Evolutionary conservation across 805 yeast genomes (phyloP), one percentile per base, ranked within the genome.

Genomic region (Blastobotrys robertii): DNA sequence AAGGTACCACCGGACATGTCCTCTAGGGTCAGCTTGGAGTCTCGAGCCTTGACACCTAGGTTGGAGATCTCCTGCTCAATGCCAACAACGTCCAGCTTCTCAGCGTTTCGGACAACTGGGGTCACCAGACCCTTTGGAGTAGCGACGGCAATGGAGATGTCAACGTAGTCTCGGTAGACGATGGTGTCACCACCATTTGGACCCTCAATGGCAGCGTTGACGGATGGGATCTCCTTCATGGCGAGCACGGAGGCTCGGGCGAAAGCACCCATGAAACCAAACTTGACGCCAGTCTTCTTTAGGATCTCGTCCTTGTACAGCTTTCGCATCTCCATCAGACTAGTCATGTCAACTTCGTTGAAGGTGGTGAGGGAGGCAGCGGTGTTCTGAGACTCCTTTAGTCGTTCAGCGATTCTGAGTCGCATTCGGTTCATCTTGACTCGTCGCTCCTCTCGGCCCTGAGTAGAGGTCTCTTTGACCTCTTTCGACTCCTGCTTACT

Each of bases 401-500:
- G 82, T 71, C 98, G 85, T 74, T 90, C 97, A 48, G 98, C 95
- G 54, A 92, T 92, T 76, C 98, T 85, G 70, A 85, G 69, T 72
- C 98, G 83, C 97, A 90, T 92, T 74, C 98, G 84, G 80, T 88
- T 92, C 97, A 90, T 90, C 75, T 90, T 90, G 51, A 92, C 94
- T 64, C 87, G 78, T 62, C 80, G 83, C 70, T 92, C 97, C 49
- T 70, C 67, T 72, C 98, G 84, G 46, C 92, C 25, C 25, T 19
- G 25, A 19, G 25, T 19, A 19, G 25, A 19, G 25, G 25, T 19
- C 25, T 19, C 25, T 6, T 19, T 19, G 6, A 19, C 25, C 25
- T 19, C 25, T 19, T 19, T 19, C 6, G 25, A 19, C 25, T 19
- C 25, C 25, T 19, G 25, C 25, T 19, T 19, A 55, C 40, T 64